Percentiles rank a stretch among this genome's conserved stretches.
phyloP scores from a whole-genome alignment of 2,329 filamentous ascomycete species.

The Claviceps monticola region DNA sequence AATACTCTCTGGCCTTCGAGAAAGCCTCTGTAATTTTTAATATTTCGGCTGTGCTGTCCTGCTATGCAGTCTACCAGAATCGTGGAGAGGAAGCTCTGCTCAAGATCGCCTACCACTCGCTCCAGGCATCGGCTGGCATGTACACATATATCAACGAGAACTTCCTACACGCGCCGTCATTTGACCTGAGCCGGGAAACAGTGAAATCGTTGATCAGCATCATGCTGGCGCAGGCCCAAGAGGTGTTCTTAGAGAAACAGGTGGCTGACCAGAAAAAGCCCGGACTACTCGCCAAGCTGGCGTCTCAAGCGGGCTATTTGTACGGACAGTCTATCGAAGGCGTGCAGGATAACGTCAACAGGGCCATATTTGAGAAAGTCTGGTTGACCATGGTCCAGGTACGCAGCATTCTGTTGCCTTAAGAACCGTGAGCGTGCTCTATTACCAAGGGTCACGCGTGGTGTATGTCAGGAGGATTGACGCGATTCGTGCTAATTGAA shows the following conservation, averaged over 20 bases:
- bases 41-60: constrained; percentile 91
- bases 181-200: constrained; percentile 89
- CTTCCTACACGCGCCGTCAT: constrained; percentile 90
- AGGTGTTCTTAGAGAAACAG: constrained; percentile 96
- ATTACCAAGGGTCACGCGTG: too few species aligned
- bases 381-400: constrained; percentile 78
- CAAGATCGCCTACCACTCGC: constrained; percentile 95
- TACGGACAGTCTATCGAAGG: constrained; percentile 83
- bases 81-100: constrained; percentile 82
- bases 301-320: constrained; percentile 77
- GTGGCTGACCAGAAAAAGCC: constrained; percentile 85
- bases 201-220: constrained; percentile 88
- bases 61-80: constrained; percentile 86
- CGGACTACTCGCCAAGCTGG: constrained; percentile 79
- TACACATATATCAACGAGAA: constrained; percentile 99
- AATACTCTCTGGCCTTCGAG: constrained; percentile 93
- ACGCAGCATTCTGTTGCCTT: constrained; percentile 14
- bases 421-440: too few species aligned
- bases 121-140: constrained; percentile 97
- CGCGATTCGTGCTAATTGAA: not conserved
- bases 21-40: constrained; percentile 99
- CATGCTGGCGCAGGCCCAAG: constrained; percentile 90
- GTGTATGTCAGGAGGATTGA: not conserved
- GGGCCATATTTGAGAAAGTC: constrained; percentile 84
- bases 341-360: constrained; percentile 81